phyloP scores from a whole-genome alignment of 1,284 basidiomycete genomes.

The Ustilago nuda region DNA sequence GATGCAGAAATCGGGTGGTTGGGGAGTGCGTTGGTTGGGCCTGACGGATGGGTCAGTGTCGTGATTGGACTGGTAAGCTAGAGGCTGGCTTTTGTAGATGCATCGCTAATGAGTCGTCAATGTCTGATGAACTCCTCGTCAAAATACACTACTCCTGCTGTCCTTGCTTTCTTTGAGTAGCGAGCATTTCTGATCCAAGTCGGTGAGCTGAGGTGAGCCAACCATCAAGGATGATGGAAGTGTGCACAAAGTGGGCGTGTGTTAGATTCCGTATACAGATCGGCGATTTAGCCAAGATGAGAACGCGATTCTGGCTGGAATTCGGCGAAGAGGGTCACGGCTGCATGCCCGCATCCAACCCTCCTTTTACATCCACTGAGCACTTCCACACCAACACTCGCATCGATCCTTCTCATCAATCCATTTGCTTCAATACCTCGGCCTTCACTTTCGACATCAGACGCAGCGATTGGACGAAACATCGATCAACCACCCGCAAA shows the following conservation, averaged over 20 bases:
- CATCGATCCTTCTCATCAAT: not conserved
- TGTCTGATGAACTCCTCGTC: too few species aligned
- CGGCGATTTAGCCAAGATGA: conserved; percentile 13
- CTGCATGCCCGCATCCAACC: conserved; percentile 26
- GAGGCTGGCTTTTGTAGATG: too few species aligned
- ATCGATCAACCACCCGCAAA: not conserved
- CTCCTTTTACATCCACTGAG: conserved; percentile 5
- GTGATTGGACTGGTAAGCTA: conserved; percentile 35
- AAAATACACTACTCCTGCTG: too few species aligned
- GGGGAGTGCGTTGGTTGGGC: conserved; percentile 86
- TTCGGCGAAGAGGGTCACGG: conserved; percentile 12
- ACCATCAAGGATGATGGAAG: not conserved
- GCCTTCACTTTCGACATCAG: not conserved
- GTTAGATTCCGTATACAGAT: not conserved
- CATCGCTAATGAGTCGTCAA: too few species aligned
- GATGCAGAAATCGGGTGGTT: conserved; percentile 94
- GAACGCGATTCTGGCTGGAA: conserved; percentile 15
- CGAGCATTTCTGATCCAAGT: too few species aligned
- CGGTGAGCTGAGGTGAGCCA: not conserved
- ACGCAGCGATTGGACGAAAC: not conserved
- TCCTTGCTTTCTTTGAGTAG: too few species aligned
- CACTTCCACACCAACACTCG: conserved; percentile 3
- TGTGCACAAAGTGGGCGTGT: not conserved
- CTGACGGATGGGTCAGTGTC: conserved; percentile 82
- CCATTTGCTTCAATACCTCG: not conserved